Base-by-base conservation (phyloP, 225 moss, liverwort and hornwort genomes). In the Marchantia polymorpha region DNA sequence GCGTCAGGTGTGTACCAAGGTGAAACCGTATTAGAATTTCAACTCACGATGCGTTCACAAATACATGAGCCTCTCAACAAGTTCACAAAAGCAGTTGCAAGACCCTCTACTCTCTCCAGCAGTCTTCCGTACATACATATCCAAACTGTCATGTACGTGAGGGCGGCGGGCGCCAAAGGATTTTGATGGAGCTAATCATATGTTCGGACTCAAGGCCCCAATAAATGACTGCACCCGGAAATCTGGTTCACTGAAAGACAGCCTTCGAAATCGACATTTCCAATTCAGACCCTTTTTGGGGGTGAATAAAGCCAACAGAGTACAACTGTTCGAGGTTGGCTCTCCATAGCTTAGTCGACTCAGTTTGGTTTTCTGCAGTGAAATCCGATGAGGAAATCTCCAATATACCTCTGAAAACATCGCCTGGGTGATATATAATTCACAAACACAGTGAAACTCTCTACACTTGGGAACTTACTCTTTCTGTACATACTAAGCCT, bases 401-500 rank as follows among this genome's bases (percentile, higher is more conserved):
- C 7, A 39, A 59, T 59, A 75, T 75, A 59, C 26, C 17, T 59
- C 31, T 59, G 17, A 1, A 31, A 19, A 31, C 53, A 75, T 46
- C 39, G 16, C 60, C 29, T 6, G 75, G 56, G 17, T 10, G 7
- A 7, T 46, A 75, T 39, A 58, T 17, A 53, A 15, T 20, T 26
- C 59, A n/a, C 30, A 10, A 22, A 59, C 58, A 59, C 31, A 13
- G 9, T 29, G 12, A 30, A 52, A n/a, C 11, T 29, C 31, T n/a
- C 23, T 59, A 39, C 59, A 17, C 53, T 59, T 75, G 22, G 39
- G 31, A 8, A 9, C 8, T 19, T 19, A 59, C 17, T 59, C 75
- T 59, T 75, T 75, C 39, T 75, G 75, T 75, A 75, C 75, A 75
- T 75, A 59, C 58, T 75, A 31, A 50, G 31, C 75, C 75, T 59